Base-by-base conservation (phyloP, 768 basidiomycete species). In the Xerocomus spinulosus region DNA sequence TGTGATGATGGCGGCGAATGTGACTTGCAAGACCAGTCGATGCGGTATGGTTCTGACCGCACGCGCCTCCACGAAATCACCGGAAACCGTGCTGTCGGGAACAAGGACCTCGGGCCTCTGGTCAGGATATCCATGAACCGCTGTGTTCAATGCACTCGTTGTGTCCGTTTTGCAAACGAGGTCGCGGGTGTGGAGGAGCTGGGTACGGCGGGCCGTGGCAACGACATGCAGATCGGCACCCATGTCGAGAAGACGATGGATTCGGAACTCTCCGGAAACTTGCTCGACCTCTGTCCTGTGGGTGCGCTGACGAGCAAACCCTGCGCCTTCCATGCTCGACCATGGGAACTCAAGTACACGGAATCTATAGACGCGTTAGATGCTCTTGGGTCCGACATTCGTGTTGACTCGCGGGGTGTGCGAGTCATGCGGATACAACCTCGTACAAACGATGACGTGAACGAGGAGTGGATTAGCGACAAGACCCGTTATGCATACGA, bases 401-500 rank as follows among this genome's bases (percentile, higher is more conserved):
- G 93, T 37, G 78, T 99, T 46, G 95, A 99, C 68, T 94, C 94
- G 30, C 81, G 95, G 29, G 93, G 93, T 33, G 87, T 95, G 5
- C 83, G 91, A 66, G 95, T 98, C 53, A 98, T 98, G 94, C 85
- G 96, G 42, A 79, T 99, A 57, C 93, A 96, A 63, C 96, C 96
- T 2, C 81, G 88, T 61, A 89, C 91, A 42, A 98, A 97, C 65
- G 96, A 98, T 68, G 90, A 96, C 56, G 85, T 99, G 54, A 99
- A 99, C 68, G 96, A 99, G 73, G 96, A 99, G 68, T 98, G 96
- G 96, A 95, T 99, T 67, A 92, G 80, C 68, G 96, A 99, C 78
- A 99, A 99, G 79, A 93, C 95, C 2, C 88, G 96, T 48, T 93
- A 92, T 67, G 89, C 95, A 1, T 88, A 93, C 67, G 96, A 99